Percentiles rank a stretch among this genome's conserved stretches.
Conservation (phyloP, 164 flowering plant genomes). For the Macadamia integrifolia region DNA sequence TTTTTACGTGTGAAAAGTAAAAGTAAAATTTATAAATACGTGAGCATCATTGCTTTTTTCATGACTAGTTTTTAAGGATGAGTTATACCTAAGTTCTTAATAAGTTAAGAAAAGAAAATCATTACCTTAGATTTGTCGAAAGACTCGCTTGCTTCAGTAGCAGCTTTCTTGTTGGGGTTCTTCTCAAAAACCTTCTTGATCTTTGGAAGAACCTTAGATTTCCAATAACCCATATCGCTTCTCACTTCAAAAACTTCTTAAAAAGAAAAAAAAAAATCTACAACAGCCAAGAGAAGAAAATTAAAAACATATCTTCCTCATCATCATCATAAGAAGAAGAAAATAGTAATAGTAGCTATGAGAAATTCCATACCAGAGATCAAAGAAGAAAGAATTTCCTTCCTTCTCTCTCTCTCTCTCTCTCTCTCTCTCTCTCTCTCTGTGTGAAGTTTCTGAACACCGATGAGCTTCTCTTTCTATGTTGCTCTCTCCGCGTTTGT, state of each 20-base stretch:
- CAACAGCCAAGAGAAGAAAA: not conserved
- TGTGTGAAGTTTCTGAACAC: not conserved
- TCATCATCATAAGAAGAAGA: not conserved
- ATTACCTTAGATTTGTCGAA: slow-evolving; percentile 78
- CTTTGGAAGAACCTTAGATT: slow-evolving; percentile 79
- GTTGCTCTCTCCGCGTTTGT: not conserved
- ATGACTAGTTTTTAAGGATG: no score
- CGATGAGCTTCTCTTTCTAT: not conserved
- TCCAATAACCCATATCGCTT: slow-evolving; percentile 67
- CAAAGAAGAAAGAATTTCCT: not conserved
- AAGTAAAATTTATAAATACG: no score
- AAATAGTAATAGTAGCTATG: not conserved
- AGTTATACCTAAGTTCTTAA: no score
- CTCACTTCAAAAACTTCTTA: not conserved
- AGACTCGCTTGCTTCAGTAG: slow-evolving; percentile 68
- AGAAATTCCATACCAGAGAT: not conserved
- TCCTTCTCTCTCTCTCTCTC: not conserved
- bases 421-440: no score
- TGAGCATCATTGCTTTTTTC: no score
- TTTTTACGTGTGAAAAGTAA: no score
- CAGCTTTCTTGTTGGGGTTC: slow-evolving; percentile 51
- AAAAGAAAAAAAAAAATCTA: not conserved
- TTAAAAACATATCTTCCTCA: not conserved
- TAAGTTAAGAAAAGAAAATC: not conserved
- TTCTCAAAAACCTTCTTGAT: slow-evolving; percentile 77